phyloP scores from a whole-genome alignment of 768 basidiomycete species.

The Tylopilus plumbeoviolaceoides region DNA sequence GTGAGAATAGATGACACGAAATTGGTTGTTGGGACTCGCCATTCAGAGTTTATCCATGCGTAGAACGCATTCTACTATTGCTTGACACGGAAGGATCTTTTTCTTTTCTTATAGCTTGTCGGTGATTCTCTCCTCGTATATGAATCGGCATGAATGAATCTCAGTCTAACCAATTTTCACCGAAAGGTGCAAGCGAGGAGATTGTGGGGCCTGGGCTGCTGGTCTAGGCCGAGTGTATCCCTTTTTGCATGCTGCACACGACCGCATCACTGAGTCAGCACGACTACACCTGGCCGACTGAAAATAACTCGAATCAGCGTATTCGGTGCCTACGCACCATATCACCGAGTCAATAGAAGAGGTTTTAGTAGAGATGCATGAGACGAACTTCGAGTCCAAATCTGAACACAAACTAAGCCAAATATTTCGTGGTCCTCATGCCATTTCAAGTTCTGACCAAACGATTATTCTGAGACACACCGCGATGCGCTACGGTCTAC shows the following conservation, averaged over 20 bases:
- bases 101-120: not conserved
- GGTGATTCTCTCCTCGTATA: not conserved
- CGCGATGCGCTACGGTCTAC: slow-evolving; percentile 52
- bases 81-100: not conserved
- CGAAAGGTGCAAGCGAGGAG: not conserved
- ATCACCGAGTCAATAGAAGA: no score
- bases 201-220: not conserved
- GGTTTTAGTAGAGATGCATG: no score
- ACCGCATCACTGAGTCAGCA: no score
- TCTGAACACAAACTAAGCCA: not conserved
- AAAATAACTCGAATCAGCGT: no score
- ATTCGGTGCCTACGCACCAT: no score
- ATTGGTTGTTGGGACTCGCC: not conserved
- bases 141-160: not conserved
- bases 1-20: not conserved
- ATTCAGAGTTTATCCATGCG: not conserved
- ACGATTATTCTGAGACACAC: not conserved
- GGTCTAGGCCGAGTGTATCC: not conserved
- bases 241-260: not conserved
- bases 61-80: not conserved
- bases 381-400: not conserved
- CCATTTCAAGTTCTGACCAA: slow-evolving; percentile 8
- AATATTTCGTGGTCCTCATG: not conserved
- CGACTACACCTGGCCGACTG: no score
- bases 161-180: not conserved